Base-by-base conservation (phyloP, 495 filamentous ascomycete species). In the Aspergillus cristatus region DNA sequence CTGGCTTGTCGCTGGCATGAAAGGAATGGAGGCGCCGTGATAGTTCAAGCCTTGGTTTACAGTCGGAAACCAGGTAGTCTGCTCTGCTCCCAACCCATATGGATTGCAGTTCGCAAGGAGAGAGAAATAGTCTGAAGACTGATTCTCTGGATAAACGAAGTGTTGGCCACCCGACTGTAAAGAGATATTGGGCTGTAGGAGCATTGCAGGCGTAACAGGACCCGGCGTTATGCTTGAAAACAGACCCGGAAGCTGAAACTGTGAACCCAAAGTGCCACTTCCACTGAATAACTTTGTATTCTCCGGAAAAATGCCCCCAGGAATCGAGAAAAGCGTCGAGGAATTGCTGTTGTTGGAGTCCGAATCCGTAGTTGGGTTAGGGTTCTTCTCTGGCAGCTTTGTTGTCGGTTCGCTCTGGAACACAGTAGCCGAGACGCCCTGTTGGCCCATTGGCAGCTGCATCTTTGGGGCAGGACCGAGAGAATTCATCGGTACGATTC, bases 401-500 rank as follows among this genome's bases (percentile, higher is more conserved):
- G 6, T 34, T 34, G 16, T 34, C 6, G 1, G 7, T 3, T 18
- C 25, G 18, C 8, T 12, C 18, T 32, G 14, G 17, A 14, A 25
- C 4, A 33, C 18, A 18, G 15, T 18, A 18, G 22, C 3, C 18
- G 14, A 11, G 3, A 20, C 28, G 37, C 13, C 46, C 18, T 7
- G 28, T 35, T 43, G 37, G 28, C 13, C 32, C 37, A 25, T 20
- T 2, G 46, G 50, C 16, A 57, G 38, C 29, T 56, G 51, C 34
- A 61, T 55, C 41, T 62, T 62, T 10, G 55, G 40, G 31, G 58
- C 47, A 13, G 47, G 37, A 15, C 42, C 34, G 6, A 45, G 43
- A 17, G 46, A 50, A 11, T 53, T 48, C 54, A 68, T 72, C 3
- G 76, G 74, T 13, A 82, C 74, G 30, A 82, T 73, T 24, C 67